Conservation (phyloP, 2,329 filamentous ascomycete species). For the Nigrograna mackinnonii region DNA sequence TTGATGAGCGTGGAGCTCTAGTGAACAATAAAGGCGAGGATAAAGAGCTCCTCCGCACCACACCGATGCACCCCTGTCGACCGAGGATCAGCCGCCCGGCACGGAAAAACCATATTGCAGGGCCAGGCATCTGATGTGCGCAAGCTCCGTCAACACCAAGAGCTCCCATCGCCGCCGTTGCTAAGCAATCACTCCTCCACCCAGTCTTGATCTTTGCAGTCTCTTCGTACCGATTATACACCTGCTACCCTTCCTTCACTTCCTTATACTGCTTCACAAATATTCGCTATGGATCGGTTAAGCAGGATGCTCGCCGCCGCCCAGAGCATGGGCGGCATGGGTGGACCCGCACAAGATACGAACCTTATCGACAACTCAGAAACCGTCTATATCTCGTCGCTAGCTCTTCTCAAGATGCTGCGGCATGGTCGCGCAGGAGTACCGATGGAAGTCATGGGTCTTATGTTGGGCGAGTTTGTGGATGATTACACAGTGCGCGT, state of each 20-base stretch:
- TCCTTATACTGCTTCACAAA: constrained; percentile 2
- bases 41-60: constrained; percentile 15
- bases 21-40: constrained; percentile 13
- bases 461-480: constrained; percentile 98
- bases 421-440: constrained; percentile 96
- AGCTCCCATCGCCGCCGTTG: constrained; percentile 4
- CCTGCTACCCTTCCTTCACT: neutral
- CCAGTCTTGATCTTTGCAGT: constrained; percentile 4
- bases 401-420: constrained; percentile 97
- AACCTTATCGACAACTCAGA: constrained; percentile 98
- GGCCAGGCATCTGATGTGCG: constrained; percentile 10
- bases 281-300: constrained; percentile 78
- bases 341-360: constrained; percentile 75
- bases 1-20: constrained; percentile 5
- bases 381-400: constrained; percentile 98
- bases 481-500: constrained; percentile 99
- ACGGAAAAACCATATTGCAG: constrained; percentile 5
- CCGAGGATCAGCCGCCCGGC: constrained; percentile 6
- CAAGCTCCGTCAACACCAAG: constrained; percentile 15
- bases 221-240: constrained; percentile 1
- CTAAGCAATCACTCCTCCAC: constrained; percentile 2
- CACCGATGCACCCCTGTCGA: constrained; percentile 6
- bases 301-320: constrained; percentile 83
- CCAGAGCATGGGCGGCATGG: constrained; percentile 68
- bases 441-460: constrained; percentile 99